Percentiles rank a stretch among this genome's conserved stretches.
phyloP scores from a whole-genome alignment of 2,329 filamentous ascomycete species.

The Sclerotinia sclerotiorum region DNA sequence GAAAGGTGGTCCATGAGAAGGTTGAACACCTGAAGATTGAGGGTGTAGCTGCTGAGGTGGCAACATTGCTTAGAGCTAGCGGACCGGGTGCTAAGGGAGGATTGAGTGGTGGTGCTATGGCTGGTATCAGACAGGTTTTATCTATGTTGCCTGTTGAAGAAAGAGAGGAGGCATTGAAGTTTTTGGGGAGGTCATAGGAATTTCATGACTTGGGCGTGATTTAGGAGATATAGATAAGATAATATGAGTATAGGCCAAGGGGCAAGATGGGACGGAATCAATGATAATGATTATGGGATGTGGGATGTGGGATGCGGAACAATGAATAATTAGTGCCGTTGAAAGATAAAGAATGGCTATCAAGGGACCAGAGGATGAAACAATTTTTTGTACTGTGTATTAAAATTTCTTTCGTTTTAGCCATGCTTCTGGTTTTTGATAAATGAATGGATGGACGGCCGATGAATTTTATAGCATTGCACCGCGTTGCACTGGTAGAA shows the following conservation, averaged over 20 bases:
- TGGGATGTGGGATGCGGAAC: background rate
- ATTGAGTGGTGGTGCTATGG: conserved; percentile 53
- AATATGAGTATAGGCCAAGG: background rate
- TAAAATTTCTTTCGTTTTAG: background rate
- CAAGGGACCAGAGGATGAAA: background rate
- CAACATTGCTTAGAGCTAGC: conserved; percentile 64
- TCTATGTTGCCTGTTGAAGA: conserved; percentile 85
- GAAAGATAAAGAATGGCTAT: background rate
- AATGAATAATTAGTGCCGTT: background rate
- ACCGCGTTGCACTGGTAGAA: background rate
- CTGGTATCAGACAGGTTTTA: conserved; percentile 78
- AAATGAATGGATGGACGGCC: background rate
- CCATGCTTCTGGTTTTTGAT: background rate
- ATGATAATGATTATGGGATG: background rate
- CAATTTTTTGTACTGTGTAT: background rate
- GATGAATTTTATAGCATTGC: background rate
- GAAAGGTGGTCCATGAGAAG: conserved; percentile 78
- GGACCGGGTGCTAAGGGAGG: conserved; percentile 56
- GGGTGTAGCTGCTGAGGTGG: conserved; percentile 66
- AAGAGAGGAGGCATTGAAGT: conserved; percentile 59
- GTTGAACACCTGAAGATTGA: conserved; percentile 82
- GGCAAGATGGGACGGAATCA: background rate
- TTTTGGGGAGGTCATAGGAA: conserved; percentile 33
- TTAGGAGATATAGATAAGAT: background rate
- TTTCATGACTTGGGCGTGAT: background rate